Conservation (phyloP, 2,329 filamentous ascomycete species). For the Alternaria conjuncta region DNA sequence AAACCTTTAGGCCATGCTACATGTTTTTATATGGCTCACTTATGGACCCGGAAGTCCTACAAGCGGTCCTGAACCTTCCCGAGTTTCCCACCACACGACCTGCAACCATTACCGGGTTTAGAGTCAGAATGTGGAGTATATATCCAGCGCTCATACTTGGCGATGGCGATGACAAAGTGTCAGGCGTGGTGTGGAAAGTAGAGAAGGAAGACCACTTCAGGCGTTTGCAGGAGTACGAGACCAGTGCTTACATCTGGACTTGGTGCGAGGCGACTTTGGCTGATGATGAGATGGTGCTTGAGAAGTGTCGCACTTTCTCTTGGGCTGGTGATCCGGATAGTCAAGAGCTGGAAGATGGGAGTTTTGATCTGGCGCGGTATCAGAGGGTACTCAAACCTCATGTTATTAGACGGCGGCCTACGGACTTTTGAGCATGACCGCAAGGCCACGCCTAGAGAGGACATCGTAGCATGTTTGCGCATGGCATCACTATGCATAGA, state of each 20-base stretch:
- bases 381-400: slow-evolving; percentile 32
- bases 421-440: too few species aligned
- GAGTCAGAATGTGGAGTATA: slow-evolving; percentile 42
- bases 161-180: slow-evolving; percentile 10
- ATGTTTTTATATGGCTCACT: slow-evolving; percentile 45
- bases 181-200: slow-evolving; percentile 21
- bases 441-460: too few species aligned
- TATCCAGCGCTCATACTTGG: slow-evolving; percentile 29
- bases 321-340: slow-evolving; percentile 30
- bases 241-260: slow-evolving; percentile 24
- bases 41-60: slow-evolving; percentile 41
- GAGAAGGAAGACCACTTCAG: slow-evolving; percentile 20
- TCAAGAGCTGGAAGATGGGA: slow-evolving; percentile 28
- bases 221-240: slow-evolving; percentile 27
- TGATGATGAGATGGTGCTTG: slow-evolving; percentile 6
- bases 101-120: slow-evolving; percentile 32
- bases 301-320: slow-evolving; percentile 23
- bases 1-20: slow-evolving; percentile 26
- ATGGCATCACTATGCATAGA: too few species aligned
- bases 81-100: slow-evolving; percentile 24
- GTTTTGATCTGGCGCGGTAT: slow-evolving; percentile 32
- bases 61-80: slow-evolving; percentile 32
- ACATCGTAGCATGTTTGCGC: too few species aligned
- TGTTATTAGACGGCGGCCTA: too few species aligned
- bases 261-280: slow-evolving; percentile 21